Evolutionary conservation across 2,329 filamentous ascomycete genomes (phyloP), one percentile per base, ranked within the genome.

Genomic region (Mycosphaerelloides madeirae): DNA sequence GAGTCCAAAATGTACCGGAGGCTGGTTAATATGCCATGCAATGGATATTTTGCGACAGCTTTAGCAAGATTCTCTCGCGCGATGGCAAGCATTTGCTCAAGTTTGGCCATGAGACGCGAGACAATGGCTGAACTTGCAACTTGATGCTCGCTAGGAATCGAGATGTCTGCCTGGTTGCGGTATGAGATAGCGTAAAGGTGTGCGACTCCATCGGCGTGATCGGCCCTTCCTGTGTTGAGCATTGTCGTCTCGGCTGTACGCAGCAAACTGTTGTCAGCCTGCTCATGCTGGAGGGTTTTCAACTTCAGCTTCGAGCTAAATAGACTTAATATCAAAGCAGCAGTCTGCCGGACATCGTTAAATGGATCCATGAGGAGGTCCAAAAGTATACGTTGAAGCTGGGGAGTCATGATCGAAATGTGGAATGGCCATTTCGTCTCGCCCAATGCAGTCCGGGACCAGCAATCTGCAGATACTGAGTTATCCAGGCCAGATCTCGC

Each of bases 151-250:
- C 40, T 18, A 11, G 13, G 39, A 19, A 15, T 28, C 11, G 28
- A 12, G 22, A 35, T 31, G 4, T 28, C 20, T 15, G 25, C 15
- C 9, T 34, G 34, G 33, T 41, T 36, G 13, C 44, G 33, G 44
- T 83, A 87, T 3, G 88, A 65, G 13, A 95, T 69, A 31, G 85
- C 81, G 49, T 84, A 85, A 2, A 84, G 74, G 41, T 87, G 81
- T 28, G 90, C 91, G 37, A 93, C 83, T 8, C 91, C 91, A 66
- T 98, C 91, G 1, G 90, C 89, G 63, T 95, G 87, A 61, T 97
- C 90, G 11, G 89, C 91, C 49, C 93, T 79, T 16, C 87, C 87
- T 3, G 88, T 95, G 19, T 70, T 73, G 16, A 81, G 74, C 46
- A 87, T 83, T 28, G 79, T 69, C 3, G 67, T 65, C 44, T 83